A percentile compares a stretch with the other conserved stretches of the same genome.
phyloP scores from a whole-genome alignment of 1,284 basidiomycete species.

The Erythrobasidium hasegawianum region DNA sequence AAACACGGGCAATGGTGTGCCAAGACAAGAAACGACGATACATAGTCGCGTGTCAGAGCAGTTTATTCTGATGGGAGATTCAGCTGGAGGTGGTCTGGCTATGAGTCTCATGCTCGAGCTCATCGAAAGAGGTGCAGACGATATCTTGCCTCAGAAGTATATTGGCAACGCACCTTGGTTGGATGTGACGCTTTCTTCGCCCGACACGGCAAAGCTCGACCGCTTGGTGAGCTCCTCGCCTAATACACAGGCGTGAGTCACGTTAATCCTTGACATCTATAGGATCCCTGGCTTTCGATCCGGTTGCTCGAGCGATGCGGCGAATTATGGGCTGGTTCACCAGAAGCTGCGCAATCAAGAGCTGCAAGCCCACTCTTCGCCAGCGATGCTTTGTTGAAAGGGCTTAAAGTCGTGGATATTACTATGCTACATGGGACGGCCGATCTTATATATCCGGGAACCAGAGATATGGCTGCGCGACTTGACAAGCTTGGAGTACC shows the following conservation, averaged over 20 bases:
- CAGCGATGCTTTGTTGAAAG: not conserved
- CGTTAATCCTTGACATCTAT: not conserved
- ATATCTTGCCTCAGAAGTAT: not conserved
- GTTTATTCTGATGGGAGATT: constrained; percentile 1
- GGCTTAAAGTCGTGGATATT: not conserved
- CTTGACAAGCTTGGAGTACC: not conserved
- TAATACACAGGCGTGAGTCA: too few species aligned
- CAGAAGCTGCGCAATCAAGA: too few species aligned
- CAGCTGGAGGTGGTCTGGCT: constrained; percentile 2
- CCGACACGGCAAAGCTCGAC: not conserved
- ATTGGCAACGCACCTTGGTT: constrained; percentile 5
- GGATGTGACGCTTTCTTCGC: not conserved
- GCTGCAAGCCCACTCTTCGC: not conserved
- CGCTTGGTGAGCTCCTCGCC: not conserved
- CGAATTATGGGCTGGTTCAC: not conserved
- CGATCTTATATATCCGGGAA: not conserved
- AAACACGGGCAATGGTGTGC: not conserved
- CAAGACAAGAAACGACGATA: not conserved
- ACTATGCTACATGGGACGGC: not conserved
- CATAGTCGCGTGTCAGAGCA: not conserved
- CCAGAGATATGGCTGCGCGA: not conserved
- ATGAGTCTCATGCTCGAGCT: not conserved
- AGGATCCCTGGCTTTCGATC: constrained; percentile 5
- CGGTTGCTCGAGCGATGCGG: not conserved
- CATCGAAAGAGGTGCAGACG: not conserved